A percentile compares a stretch with the other conserved stretches of the same genome.
Evolutionary conservation across 495 filamentous ascomycete genomes (phyloP).

Genomic region (Antarctomyces pellizariae): DNA sequence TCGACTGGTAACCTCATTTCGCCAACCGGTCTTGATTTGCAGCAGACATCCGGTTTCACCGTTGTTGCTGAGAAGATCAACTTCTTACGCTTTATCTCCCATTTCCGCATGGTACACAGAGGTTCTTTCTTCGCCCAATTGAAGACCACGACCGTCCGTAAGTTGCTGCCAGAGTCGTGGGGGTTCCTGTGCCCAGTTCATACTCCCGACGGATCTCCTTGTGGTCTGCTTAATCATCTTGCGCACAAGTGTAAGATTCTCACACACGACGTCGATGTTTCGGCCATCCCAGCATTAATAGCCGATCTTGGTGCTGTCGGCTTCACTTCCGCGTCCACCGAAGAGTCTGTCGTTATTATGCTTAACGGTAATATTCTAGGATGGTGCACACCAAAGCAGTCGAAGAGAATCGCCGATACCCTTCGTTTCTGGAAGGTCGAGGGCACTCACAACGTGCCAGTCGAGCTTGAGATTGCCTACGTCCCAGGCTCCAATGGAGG

Average conservation of each 20-base stretch:
- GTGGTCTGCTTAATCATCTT: conserved; percentile 85
- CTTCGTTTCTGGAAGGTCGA: conserved; percentile 91
- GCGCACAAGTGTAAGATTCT: conserved; percentile 85
- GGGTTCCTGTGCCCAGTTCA: conserved; percentile 93
- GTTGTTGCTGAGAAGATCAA: conserved; percentile 98
- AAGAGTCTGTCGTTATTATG: conserved; percentile 68
- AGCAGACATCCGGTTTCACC: conserved; percentile 83
- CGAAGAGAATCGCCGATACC: conserved; percentile 54
- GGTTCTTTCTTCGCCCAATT: conserved; percentile 95
- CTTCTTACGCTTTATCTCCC: conserved; percentile 94
- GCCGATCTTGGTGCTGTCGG: conserved; percentile 53
- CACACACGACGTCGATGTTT: conserved; percentile 44
- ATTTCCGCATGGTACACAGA: conserved; percentile 97
- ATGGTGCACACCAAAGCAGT: conserved; percentile 68
- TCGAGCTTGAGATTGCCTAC: conserved; percentile 75
- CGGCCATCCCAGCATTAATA: conserved; percentile 44
- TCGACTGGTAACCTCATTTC: conserved; percentile 87
- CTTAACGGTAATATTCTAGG: conserved; percentile 77
- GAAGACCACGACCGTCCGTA: conserved; percentile 92
- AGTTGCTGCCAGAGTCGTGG: conserved; percentile 90
- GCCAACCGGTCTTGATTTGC: conserved; percentile 76
- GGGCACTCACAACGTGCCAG: conserved; percentile 60
- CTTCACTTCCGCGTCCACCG: conserved; percentile 45
- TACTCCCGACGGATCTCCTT: conserved; percentile 87
- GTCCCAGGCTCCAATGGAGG: conserved; percentile 68